phyloP scores from a whole-genome alignment of 148 eudicot genomes.

The Rhododendron kiyosumense region DNA sequence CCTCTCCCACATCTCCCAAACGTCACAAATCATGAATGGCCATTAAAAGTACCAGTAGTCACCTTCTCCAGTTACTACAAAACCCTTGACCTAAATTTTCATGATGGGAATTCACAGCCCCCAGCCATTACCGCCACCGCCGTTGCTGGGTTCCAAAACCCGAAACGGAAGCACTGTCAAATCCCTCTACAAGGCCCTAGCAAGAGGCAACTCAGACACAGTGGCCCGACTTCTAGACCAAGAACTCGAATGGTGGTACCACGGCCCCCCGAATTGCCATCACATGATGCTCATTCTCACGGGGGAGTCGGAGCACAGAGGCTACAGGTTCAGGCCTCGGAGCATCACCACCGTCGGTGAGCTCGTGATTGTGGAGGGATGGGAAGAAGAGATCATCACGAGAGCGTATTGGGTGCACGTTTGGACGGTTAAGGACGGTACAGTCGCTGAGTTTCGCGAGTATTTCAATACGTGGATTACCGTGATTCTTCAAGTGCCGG shows the following conservation, averaged over 20 bases:
- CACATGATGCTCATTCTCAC: constrained; percentile 2
- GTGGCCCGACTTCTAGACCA: neutral
- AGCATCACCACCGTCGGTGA: neutral
- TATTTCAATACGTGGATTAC: neutral
- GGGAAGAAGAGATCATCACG: neutral
- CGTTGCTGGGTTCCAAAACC: neutral
- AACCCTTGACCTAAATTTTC: neutral
- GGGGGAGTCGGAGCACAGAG: neutral
- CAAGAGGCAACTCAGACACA: neutral
- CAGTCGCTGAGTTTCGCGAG: neutral
- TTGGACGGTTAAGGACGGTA: neutral
- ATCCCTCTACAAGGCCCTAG: constrained; percentile 2
- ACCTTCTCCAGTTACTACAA: neutral
- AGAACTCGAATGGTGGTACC: constrained; percentile 5
- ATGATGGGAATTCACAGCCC: neutral
- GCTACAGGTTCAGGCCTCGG: neutral
- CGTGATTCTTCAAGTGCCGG: neutral
- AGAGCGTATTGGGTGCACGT: neutral
- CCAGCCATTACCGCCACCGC: neutral
- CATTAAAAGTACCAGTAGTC: neutral
- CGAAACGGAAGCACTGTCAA: neutral
- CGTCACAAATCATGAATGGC: neutral
- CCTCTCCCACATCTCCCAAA: neutral
- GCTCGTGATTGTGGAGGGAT: constrained; percentile 1
- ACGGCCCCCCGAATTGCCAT: neutral